Conservation (phyloP, 805 yeast species). For the Clavispora santaluciae region DNA sequence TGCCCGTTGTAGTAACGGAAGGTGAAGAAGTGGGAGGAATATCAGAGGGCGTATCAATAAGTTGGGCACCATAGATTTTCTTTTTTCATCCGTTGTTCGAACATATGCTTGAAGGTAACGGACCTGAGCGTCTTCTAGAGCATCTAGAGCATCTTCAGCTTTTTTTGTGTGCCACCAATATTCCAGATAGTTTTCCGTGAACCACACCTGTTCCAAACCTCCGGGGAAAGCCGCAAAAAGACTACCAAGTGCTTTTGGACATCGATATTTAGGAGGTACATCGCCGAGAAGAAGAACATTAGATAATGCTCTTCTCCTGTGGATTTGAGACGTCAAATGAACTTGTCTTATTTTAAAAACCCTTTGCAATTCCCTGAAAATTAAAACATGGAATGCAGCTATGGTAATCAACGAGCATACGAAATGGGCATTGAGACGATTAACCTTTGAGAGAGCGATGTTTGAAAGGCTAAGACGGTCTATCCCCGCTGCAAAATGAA, state of each 20-base stretch:
- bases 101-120: slow-evolving; percentile 21
- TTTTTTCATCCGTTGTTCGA: slow-evolving; percentile 21
- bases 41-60: slow-evolving; percentile 27
- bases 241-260: slow-evolving; percentile 19
- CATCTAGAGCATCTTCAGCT: slow-evolving; percentile 23
- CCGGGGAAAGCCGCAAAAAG: slow-evolving; percentile 45
- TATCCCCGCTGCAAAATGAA: slow-evolving; percentile 42
- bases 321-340: slow-evolving; percentile 27
- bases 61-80: not conserved
- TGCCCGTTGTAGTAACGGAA: slow-evolving; percentile 20
- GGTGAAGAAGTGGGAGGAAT: slow-evolving; percentile 11
- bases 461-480: slow-evolving; percentile 72
- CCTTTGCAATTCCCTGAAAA: slow-evolving; percentile 52
- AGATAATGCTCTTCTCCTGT: slow-evolving; percentile 21
- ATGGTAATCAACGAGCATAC: slow-evolving; percentile 52
- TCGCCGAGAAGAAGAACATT: slow-evolving; percentile 40
- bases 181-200: slow-evolving; percentile 34
- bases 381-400: slow-evolving; percentile 49
- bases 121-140: slow-evolving; percentile 26
- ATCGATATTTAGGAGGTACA: slow-evolving; percentile 35
- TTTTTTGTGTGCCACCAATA: slow-evolving; percentile 16
- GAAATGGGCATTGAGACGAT: slow-evolving; percentile 58
- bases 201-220: slow-evolving; percentile 56
- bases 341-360: slow-evolving; percentile 47
- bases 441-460: slow-evolving; percentile 48